Conservation (phyloP, 805 yeast species). For the Candida anglica region DNA sequence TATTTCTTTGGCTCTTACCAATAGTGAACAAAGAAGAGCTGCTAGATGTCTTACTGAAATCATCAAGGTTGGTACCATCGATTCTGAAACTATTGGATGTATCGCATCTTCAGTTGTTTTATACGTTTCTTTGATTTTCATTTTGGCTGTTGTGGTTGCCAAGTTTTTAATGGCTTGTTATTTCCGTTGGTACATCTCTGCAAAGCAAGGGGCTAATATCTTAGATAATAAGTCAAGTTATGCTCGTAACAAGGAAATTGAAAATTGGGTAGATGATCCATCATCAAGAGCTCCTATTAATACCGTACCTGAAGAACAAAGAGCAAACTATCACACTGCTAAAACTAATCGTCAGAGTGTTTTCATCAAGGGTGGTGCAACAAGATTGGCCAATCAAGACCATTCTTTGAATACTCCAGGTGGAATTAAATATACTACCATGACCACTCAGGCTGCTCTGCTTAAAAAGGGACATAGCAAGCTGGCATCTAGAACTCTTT, state of each 20-base stretch:
- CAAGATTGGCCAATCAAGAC: conserved; percentile 18
- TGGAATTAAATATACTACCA: conserved; percentile 45
- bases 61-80: conserved; percentile 83
- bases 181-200: conserved; percentile 75
- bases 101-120: conserved; percentile 85
- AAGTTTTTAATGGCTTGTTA: conserved; percentile 87
- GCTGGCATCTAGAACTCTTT: neutral
- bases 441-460: conserved; percentile 59
- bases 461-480: conserved; percentile 10
- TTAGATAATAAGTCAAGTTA: conserved; percentile 58
- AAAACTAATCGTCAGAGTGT: conserved; percentile 39
- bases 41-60: conserved; percentile 85
- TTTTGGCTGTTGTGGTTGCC: conserved; percentile 69
- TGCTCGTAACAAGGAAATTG: conserved; percentile 64
- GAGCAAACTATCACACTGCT: conserved; percentile 44
- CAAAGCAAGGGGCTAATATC: conserved; percentile 73
- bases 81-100: conserved; percentile 89
- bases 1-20: conserved; percentile 67
- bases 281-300: conserved; percentile 40
- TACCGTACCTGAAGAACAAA: conserved; percentile 46
- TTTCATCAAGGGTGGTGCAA: conserved; percentile 32
- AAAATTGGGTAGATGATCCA: conserved; percentile 76
- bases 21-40: conserved; percentile 60
- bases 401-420: neutral
- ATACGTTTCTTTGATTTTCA: conserved; percentile 76